Evolutionary conservation across 306 rosid genomes (phyloP).

Genomic region (Prunus mongolica): DNA sequence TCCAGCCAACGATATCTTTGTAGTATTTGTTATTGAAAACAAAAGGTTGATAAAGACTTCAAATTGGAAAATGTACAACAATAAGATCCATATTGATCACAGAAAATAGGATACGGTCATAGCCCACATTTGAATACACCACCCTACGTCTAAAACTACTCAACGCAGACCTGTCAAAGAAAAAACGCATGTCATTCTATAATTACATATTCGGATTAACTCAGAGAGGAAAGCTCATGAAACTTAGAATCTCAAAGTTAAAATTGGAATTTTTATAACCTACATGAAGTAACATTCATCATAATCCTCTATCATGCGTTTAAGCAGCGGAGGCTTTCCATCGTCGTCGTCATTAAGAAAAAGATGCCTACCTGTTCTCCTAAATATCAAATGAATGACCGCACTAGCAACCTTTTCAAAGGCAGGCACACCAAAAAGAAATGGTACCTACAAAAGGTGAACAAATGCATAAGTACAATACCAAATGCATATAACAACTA

Average conservation of each 20-base stretch:
- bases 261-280: conserved; percentile 21
- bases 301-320: conserved; percentile 75
- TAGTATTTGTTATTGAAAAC: conserved; percentile 37
- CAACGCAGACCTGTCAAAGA: conserved; percentile 82
- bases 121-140: conserved; percentile 78
- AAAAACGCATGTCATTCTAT: conserved; percentile 3
- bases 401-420: conserved; percentile 71
- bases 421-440: conserved; percentile 90
- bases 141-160: conserved; percentile 69
- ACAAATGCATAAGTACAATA: neutral
- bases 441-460: conserved; percentile 69
- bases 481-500: neutral
- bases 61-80: conserved; percentile 1
- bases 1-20: conserved; percentile 96
- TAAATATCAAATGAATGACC: conserved; percentile 84
- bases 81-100: conserved; percentile 1
- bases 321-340: conserved; percentile 90
- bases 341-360: conserved; percentile 76
- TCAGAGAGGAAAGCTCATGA: conserved; percentile 8
- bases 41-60: conserved; percentile 2
- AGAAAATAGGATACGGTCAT: conserved; percentile 74
- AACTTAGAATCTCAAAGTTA: neutral
- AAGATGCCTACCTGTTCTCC: conserved; percentile 97
- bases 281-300: conserved; percentile 75
- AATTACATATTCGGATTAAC: neutral